Evolutionary conservation across 140 eudicot species (phyloP).

Genomic region (Stevia rebaudiana): DNA sequence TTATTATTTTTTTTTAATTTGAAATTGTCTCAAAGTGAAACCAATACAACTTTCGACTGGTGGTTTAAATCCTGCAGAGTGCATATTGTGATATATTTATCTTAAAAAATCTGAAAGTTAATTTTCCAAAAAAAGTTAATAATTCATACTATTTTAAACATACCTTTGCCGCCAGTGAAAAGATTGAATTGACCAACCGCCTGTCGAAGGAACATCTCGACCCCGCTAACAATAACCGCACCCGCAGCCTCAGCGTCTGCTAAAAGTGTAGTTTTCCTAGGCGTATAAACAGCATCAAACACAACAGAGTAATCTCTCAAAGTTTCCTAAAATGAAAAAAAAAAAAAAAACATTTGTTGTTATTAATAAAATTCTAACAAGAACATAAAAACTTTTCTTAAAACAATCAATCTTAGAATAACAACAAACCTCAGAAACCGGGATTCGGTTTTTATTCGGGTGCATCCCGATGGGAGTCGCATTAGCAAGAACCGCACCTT

Average conservation of each 20-base stretch:
- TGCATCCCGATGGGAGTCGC: constrained; percentile 90
- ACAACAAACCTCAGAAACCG: constrained; percentile 58
- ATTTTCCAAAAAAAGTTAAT: too few relatives aligned
- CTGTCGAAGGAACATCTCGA: constrained; percentile 82
- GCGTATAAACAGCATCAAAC: constrained; percentile 80
- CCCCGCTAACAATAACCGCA: constrained; percentile 68
- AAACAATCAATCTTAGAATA: background rate
- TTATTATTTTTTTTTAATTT: background rate
- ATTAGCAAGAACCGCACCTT: constrained; percentile 73
- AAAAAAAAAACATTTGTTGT: background rate
- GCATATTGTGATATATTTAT: too few relatives aligned
- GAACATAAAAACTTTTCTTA: background rate
- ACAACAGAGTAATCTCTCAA: constrained; percentile 60
- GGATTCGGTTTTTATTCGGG: constrained; percentile 63
- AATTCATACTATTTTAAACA: background rate
- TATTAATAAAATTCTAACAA: background rate
- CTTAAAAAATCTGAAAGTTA: too few relatives aligned
- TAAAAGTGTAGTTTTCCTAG: constrained; percentile 63
- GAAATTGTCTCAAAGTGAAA: background rate
- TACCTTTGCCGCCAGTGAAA: constrained; percentile 70
- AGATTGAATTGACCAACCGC: constrained; percentile 73
- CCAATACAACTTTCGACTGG: too few relatives aligned
- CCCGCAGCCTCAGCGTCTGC: constrained; percentile 65
- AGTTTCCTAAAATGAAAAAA: constrained; percentile 36
- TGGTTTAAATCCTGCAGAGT: too few relatives aligned